Percentiles rank a stretch among this genome's conserved stretches.
Conservation (phyloP, 179 eudicot genomes). For the Beta corolliflora region DNA sequence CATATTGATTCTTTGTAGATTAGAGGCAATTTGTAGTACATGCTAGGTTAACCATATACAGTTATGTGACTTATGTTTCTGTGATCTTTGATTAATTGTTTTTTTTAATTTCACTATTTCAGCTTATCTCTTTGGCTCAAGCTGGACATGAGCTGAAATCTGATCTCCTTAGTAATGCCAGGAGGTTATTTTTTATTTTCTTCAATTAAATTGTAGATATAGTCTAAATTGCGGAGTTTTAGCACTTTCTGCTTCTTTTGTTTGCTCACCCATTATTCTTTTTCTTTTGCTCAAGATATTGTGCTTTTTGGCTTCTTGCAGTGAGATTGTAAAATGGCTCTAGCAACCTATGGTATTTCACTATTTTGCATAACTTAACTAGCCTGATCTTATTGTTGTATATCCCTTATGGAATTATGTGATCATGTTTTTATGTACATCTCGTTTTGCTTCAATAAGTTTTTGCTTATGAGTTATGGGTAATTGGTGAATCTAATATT, state of each 20-base stretch:
- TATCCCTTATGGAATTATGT: background rate
- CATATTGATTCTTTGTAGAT: background rate
- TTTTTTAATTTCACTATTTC: background rate
- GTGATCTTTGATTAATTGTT: constrained; percentile 1
- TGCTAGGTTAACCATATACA: background rate
- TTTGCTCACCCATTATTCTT: background rate
- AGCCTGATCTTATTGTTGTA: background rate
- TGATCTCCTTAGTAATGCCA: constrained; percentile 54
- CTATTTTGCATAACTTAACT: background rate
- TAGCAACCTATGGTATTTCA: background rate
- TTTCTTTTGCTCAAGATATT: background rate
- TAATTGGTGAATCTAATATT: too few species aligned
- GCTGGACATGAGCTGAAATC: constrained; percentile 64
- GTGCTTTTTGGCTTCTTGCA: background rate
- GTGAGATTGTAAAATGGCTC: background rate
- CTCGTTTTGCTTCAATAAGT: background rate
- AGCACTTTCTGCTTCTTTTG: background rate
- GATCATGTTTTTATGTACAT: background rate
- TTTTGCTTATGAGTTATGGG: background rate
- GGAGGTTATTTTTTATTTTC: constrained; percentile 33
- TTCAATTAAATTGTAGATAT: background rate
- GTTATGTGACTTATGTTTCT: background rate
- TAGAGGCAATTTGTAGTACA: background rate
- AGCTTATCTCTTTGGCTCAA: constrained; percentile 88
- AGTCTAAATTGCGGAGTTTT: background rate